These are phyloP conservation scores for Neofusicoccum ribis DNA, from an alignment of 2,329 filamentous ascomycete genomes.

Conservation along the genomic window DNA sequence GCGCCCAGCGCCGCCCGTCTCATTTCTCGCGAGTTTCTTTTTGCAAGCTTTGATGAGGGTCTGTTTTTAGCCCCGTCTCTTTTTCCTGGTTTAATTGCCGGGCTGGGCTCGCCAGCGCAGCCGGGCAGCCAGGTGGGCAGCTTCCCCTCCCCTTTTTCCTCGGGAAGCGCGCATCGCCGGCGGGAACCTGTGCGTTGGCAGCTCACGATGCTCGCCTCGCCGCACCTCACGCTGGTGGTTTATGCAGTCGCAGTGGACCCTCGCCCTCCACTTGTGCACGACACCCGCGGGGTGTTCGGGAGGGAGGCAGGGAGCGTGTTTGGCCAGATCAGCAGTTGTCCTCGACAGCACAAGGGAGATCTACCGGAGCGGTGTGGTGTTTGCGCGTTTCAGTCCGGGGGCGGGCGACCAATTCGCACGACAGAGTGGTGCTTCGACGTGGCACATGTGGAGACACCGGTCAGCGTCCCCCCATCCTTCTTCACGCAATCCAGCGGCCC, in stretches of 20 bases:
- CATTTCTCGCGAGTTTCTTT: not conserved
- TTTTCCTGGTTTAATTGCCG: not conserved
- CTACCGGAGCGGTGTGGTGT: constrained; percentile 16
- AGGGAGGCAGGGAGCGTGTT: constrained; percentile 10
- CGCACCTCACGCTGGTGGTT: not conserved
- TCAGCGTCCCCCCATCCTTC: constrained; percentile 9
- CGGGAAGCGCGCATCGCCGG: constrained; percentile 16
- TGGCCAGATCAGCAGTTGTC: constrained; percentile 13
- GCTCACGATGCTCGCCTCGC: not conserved
- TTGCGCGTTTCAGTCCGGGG: constrained; percentile 17
- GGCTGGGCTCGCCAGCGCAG: not conserved
- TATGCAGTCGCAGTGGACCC: not conserved
- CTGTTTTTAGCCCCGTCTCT: not conserved
- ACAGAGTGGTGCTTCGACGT: constrained; percentile 9
- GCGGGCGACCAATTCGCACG: constrained; percentile 4
- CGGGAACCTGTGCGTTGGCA: constrained; percentile 17
- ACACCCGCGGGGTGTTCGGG: constrained; percentile 8
- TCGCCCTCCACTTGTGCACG: constrained; percentile 4
- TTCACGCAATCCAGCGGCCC: not conserved
- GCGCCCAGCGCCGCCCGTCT: not conserved
- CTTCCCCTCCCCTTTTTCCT: not conserved
- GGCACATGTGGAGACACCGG: constrained; percentile 16
- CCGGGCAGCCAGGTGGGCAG: not conserved
- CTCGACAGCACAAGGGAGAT: constrained; percentile 17
- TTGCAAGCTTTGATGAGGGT: not conserved